phyloP scores from a whole-genome alignment of 345 rosid genomes.

The Rhizophora apiculata region DNA sequence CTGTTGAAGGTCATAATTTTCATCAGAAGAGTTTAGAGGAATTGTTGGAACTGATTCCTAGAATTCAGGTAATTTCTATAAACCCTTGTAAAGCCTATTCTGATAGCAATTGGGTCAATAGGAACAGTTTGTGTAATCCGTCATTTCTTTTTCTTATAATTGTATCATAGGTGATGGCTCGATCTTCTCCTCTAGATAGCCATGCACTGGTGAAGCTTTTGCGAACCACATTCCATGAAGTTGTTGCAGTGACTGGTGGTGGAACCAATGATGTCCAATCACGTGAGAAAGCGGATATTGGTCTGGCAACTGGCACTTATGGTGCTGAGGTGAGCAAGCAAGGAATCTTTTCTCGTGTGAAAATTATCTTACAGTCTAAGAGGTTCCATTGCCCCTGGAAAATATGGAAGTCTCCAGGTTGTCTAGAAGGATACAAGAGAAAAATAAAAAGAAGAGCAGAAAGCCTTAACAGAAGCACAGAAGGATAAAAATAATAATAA shows the following conservation, averaged over 20 bases:
- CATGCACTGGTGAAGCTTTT: conserved; percentile 79
- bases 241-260: conserved; percentile 92
- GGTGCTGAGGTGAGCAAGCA: conserved; percentile 72
- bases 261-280: conserved; percentile 97
- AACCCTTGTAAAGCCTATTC: background rate
- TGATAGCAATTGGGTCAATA: background rate
- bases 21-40: conserved; percentile 72
- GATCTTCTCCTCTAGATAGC: conserved; percentile 91
- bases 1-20: conserved; percentile 81
- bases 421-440: no score
- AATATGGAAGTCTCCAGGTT: no score
- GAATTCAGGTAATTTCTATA: conserved; percentile 59
- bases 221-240: conserved; percentile 69
- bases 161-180: conserved; percentile 77
- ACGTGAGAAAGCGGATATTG: conserved; percentile 91
- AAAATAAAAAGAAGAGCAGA: no score
- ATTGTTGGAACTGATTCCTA: conserved; percentile 64
- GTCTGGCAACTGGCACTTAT: conserved; percentile 94
- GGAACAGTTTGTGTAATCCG: background rate
- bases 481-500: no score
- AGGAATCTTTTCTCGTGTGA: no score
- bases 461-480: no score
- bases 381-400: no score
- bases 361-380: no score
- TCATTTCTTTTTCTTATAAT: background rate